Evolutionary conservation across 768 basidiomycete species (phyloP).

Genomic region (Amanita phalloides): DNA sequence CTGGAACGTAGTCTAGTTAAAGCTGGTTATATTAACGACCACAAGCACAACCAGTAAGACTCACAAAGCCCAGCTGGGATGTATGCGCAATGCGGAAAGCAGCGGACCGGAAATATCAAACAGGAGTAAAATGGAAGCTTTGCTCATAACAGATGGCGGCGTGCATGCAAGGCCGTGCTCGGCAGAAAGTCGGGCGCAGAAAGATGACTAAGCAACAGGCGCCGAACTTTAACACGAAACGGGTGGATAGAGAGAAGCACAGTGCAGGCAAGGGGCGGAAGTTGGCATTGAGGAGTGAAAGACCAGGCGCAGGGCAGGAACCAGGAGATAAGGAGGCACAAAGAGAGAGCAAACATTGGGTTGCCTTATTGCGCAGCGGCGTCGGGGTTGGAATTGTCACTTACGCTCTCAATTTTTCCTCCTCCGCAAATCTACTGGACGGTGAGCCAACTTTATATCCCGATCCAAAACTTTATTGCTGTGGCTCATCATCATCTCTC

Average conservation of each 20-base stretch:
- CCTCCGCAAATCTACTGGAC: slow-evolving; percentile 53
- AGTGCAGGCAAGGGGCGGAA: neutral
- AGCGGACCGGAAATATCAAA: neutral
- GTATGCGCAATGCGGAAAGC: neutral
- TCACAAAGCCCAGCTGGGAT: neutral
- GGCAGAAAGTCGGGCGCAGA: neutral
- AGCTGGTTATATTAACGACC: too few relatives aligned
- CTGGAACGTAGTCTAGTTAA: too few relatives aligned
- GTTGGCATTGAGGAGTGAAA: neutral
- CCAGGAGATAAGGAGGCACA: neutral
- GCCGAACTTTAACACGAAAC: slow-evolving; percentile 2
- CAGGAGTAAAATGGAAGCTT: neutral
- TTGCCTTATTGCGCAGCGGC: slow-evolving; percentile 7
- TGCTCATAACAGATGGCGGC: neutral
- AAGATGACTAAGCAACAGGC: slow-evolving; percentile 5
- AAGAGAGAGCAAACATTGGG: slow-evolving; percentile 19
- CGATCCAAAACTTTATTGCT: slow-evolving; percentile 54
- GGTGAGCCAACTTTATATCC: slow-evolving; percentile 61
- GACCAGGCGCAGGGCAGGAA: neutral
- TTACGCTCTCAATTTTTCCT: slow-evolving; percentile 32
- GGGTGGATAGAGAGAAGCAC: neutral
- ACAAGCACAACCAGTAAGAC: too few relatives aligned
- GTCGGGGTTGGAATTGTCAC: slow-evolving; percentile 32
- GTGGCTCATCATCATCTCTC: slow-evolving; percentile 21
- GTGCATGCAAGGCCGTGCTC: neutral